These are phyloP conservation scores for Amanita muscaria DNA, from an alignment of 768 basidiomycete species.

Conservation along the genomic window DNA sequence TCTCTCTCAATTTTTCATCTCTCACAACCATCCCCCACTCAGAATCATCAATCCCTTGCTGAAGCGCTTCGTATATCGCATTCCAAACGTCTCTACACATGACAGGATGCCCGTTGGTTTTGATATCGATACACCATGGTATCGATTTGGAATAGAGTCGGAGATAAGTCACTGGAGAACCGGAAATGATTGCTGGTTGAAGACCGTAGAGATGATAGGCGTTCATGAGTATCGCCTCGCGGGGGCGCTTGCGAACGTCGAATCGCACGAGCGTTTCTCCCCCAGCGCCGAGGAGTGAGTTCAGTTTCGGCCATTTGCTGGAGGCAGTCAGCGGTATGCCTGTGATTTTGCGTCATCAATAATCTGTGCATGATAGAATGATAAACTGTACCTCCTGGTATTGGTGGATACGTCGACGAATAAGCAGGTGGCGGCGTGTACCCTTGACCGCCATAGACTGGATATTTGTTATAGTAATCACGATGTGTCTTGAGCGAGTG, in stretches of 20 bases:
- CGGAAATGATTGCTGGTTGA: conserved; percentile 28
- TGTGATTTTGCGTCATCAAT: too few relatives aligned
- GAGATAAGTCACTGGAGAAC: conserved; percentile 26
- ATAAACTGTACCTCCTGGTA: too few relatives aligned
- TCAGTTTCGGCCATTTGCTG: conserved; percentile 38
- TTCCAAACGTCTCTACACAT: conserved; percentile 52
- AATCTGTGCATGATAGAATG: too few relatives aligned
- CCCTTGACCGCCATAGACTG: too few relatives aligned
- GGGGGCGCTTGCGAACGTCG: conserved; percentile 37
- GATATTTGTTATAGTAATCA: too few relatives aligned
- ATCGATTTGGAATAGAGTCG: conserved; percentile 53
- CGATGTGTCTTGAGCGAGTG: too few relatives aligned
- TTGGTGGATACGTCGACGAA: too few relatives aligned
- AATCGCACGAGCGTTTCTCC: conserved; percentile 42
- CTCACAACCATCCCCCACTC: conserved; percentile 53
- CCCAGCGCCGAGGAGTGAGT: conserved; percentile 46
- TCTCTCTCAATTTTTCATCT: conserved; percentile 34
- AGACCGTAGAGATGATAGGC: conserved; percentile 31
- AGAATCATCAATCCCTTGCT: conserved; percentile 49
- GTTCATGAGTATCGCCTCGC: conserved; percentile 31
- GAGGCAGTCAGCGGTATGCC: conserved; percentile 16
- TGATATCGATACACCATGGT: conserved; percentile 58
- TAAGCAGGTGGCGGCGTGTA: too few relatives aligned
- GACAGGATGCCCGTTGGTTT: conserved; percentile 23
- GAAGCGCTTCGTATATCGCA: conserved; percentile 38